Conservation (phyloP, 257 asterid species). For the Solanum lycopersicoides region DNA sequence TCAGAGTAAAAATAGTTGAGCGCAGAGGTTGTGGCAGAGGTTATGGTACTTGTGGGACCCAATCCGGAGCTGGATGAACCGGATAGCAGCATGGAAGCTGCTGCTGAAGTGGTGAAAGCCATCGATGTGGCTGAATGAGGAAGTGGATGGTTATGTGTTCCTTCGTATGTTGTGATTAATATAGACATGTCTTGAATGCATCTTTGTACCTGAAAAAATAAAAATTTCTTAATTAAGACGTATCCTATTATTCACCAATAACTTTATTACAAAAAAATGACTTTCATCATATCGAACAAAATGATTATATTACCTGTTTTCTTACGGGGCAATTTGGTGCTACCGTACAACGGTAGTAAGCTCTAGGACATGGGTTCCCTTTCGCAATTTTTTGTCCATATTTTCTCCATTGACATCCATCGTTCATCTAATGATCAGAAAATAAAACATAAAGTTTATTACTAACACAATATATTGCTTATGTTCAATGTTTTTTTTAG, state of each 20-base stretch:
- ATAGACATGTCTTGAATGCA: constrained; percentile 77
- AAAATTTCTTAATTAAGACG: not conserved
- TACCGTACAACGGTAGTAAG: constrained; percentile 90
- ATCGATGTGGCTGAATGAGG: constrained; percentile 78
- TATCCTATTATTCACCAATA: not conserved
- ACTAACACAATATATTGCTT: not conserved
- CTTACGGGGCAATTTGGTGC: constrained; percentile 88
- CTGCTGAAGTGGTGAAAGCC: constrained; percentile 97
- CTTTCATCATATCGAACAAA: not conserved
- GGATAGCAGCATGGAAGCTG: constrained; percentile 71
- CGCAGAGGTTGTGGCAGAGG: constrained; percentile 19
- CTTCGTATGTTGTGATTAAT: constrained; percentile 82
- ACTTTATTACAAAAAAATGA: not conserved
- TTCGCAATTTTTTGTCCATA: constrained; percentile 92
- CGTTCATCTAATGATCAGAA: constrained; percentile 49
- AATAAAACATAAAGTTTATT: not conserved
- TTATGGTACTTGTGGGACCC: not conserved
- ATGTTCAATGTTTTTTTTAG: not conserved
- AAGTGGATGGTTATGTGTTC: constrained; percentile 87
- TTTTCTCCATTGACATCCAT: constrained; percentile 99
- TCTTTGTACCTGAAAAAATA: constrained; percentile 57
- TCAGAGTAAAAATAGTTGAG: constrained; percentile 55
- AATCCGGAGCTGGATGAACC: constrained; percentile 45
- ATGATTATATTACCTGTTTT: constrained; percentile 43
- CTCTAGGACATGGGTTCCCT: constrained; percentile 97